Base-by-base conservation (phyloP, 495 filamentous ascomycete species). In the Aspergillus nidulans region DNA sequence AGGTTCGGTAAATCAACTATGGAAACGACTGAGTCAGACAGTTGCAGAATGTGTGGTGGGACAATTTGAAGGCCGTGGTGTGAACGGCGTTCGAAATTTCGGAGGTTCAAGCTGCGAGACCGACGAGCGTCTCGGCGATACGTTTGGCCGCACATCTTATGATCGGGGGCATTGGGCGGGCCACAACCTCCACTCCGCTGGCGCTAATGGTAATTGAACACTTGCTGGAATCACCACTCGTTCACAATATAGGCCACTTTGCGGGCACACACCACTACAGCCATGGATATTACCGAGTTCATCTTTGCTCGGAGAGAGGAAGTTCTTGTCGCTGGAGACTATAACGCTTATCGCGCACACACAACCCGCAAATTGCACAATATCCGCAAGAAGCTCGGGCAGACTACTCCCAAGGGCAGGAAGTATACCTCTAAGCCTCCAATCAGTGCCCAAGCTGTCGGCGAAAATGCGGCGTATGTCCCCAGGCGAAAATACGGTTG, bases 281-380 rank as follows among this genome's bases (percentile, higher is more conserved):
- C 49, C 49, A 97, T 99, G 94, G 91, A 97, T 52, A 87, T 97
- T 67, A 97, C 94, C 18, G 82, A 82, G 49, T 92, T 88, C 55
- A 78, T 97, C 52, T 81, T 88, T 63, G 82, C 84, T 40, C 81
- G 83, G 38, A 76, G 92, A 34, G 89, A 96, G 65, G 83, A 88
- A 62, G 89, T 86, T 6, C 82, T 96, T 40, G 81, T 95, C 7
- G 82, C 90, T 28, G 94, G 92, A 39, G 91, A 97, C 69, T 91
- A 96, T 74, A 84, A 82, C 69, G 86, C 86, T 25, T 97, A 97
- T 68, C 85, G 88, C 52, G 77, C 74, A 15, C 89, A 92, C 68
- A 78, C 92, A 39, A 87, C 88, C 49, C 85, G 88, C 62, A 87
- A 88, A 63, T 75, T 97, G 49, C 88, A 90, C 69, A 90, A 86